Evolutionary conservation across 306 rosid genomes (phyloP).

Genomic region (Herpetospermum pedunculosum): DNA sequence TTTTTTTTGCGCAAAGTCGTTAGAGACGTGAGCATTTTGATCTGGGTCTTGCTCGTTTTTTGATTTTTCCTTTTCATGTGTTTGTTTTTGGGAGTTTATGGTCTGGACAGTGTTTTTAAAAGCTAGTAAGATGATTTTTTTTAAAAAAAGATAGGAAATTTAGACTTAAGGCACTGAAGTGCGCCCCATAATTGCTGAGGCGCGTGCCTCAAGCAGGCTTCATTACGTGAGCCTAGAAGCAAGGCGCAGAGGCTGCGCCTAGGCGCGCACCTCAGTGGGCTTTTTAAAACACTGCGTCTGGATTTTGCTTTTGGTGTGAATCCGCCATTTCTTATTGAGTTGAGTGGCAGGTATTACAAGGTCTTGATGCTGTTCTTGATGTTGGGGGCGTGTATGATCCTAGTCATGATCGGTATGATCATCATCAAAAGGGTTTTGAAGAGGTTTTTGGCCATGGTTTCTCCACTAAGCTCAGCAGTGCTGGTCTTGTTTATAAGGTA

Average conservation of each 20-base stretch:
- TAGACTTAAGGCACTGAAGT: too few relatives aligned
- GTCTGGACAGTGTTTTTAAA: too few relatives aligned
- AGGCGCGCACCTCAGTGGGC: too few relatives aligned
- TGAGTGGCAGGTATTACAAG: slow-evolving; percentile 55
- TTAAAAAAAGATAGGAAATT: too few relatives aligned
- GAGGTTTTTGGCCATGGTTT: slow-evolving; percentile 89
- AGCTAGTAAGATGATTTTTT: too few relatives aligned
- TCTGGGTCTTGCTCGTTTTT: neutral
- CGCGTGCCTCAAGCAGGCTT: too few relatives aligned
- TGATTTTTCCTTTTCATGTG: neutral
- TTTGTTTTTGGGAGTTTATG: neutral
- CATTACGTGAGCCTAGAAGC: too few relatives aligned
- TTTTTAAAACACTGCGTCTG: too few relatives aligned
- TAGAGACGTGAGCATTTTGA: neutral
- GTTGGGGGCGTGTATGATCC: slow-evolving; percentile 95
- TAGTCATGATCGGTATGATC: slow-evolving; percentile 66
- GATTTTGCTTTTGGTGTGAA: neutral
- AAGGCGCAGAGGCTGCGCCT: too few relatives aligned
- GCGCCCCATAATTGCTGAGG: too few relatives aligned
- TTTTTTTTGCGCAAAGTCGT: neutral
- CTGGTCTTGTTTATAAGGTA: slow-evolving; percentile 94
- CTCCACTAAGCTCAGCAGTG: slow-evolving; percentile 86
- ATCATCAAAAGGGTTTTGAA: slow-evolving; percentile 91
- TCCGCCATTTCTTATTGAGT: neutral
- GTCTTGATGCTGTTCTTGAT: slow-evolving; percentile 93